A percentile compares a stretch with the other conserved stretches of the same genome.
phyloP scores from a whole-genome alignment of 2,329 filamentous ascomycete species.

The Colletotrichum echinochloae region DNA sequence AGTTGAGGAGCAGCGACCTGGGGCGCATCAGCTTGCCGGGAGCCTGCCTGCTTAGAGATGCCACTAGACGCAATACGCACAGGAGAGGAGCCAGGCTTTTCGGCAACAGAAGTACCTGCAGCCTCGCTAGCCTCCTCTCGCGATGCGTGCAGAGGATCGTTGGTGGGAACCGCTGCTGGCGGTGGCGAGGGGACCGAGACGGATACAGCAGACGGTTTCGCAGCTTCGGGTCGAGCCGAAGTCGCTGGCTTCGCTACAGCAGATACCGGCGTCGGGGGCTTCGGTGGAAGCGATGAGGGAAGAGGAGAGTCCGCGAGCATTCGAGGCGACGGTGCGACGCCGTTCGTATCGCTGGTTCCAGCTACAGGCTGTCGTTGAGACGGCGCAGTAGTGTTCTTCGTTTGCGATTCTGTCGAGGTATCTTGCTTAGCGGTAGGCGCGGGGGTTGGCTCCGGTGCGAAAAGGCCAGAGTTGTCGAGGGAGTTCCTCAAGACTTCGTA shows the following conservation, averaged over 20 bases:
- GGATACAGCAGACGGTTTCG: constrained; percentile 3
- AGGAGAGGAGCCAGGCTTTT: neutral
- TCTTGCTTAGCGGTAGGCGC: constrained; percentile 22
- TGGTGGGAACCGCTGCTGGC: constrained; percentile 2
- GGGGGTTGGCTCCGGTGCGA: constrained; percentile 22
- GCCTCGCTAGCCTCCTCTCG: constrained; percentile 25
- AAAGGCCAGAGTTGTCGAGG: constrained; percentile 47
- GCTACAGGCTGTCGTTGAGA: constrained; percentile 18
- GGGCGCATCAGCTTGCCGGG: constrained; percentile 10
- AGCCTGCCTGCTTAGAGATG: constrained; percentile 24
- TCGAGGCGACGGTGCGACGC: constrained; percentile 9
- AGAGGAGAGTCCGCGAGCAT: constrained; percentile 1
- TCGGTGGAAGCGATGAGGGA: constrained; percentile 14
- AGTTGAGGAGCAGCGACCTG: neutral
- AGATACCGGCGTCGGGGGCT: constrained; percentile 27
- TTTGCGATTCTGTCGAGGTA: constrained; percentile 18
- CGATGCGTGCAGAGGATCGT: constrained; percentile 34
- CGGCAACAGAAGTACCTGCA: neutral
- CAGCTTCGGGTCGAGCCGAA: constrained; percentile 14
- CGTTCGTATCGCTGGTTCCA: constrained; percentile 18
- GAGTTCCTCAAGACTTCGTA: constrained; percentile 58
- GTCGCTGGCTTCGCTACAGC: constrained; percentile 4
- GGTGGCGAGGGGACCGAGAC: constrained; percentile 1
- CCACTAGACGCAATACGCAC: neutral
- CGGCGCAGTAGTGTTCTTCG: constrained; percentile 6